Evolutionary conservation across 331 rosid genomes (phyloP), one percentile per base, ranked within the genome.

Genomic region (Pyracantha coccinea): DNA sequence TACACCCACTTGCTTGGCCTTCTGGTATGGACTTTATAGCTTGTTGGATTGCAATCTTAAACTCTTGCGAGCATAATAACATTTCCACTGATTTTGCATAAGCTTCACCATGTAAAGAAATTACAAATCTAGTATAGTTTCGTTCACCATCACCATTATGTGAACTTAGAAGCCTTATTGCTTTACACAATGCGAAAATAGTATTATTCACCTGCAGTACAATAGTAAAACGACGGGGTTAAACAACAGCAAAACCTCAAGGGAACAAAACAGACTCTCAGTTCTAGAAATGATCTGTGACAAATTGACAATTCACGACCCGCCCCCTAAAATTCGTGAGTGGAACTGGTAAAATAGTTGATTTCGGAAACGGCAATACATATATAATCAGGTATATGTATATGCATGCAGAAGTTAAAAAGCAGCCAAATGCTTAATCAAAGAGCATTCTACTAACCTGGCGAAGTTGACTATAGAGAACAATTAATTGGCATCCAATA

Each of bases 391-490:
- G 19, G 44, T 74, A 27, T 7, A 78, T 19, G 45, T 31, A 45
- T 57, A 66, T 14, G 31, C 12, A 57, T 80, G 64, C 31, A 38
- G 58, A 35, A 61, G 29, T 6, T 14, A 17, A 41, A 61, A 72
- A 31, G 13, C 21, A 38, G 16, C 12, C 54, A 44, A 70, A 63
- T 32, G 66, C 14, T 64, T 41, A 35, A 72, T 76, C 64, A 71
- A 72, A 72, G 68, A 60, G 65, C 77, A 59, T 52, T 50, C 54
- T 77, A 85, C 89, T 23, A 85, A 94, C 99, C 99, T 92, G 96
- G 62, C 99, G 97, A 78, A 94, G 92, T 84, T 94, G 95, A 81
- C 97, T 63, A 64, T 88, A 90, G 74, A 94, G 89, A 75, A 70
- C 72, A 79, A 92, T 61, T 79, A 89, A 81, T 71, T 87, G 95